These are phyloP conservation scores for Colletotrichum truncatum DNA, from an alignment of 2,329 filamentous ascomycete species.

Conservation along the genomic window DNA sequence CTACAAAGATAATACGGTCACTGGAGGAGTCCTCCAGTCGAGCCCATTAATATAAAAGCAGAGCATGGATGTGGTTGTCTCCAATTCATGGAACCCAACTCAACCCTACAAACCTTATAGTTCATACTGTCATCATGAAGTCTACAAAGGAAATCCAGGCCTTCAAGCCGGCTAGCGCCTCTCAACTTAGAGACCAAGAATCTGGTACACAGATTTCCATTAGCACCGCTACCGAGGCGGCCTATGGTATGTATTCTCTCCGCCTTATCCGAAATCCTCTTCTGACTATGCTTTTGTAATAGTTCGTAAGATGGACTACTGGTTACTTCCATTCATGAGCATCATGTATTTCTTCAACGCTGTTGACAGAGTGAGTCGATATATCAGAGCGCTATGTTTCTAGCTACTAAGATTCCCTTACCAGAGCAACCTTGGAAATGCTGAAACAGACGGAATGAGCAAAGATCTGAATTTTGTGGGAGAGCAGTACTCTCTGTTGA, in stretches of 20 bases:
- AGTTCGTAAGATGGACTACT: constrained; percentile 49
- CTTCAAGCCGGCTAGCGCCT: not conserved
- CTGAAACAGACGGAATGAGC: constrained; percentile 55
- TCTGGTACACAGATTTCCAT: not conserved
- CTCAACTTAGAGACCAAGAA: not conserved
- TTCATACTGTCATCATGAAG: not conserved
- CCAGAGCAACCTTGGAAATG: constrained; percentile 57
- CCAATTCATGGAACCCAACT: not conserved
- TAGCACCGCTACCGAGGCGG: not conserved
- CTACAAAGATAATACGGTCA: no score
- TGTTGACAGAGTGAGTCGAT: constrained; percentile 23
- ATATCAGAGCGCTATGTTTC: not conserved
- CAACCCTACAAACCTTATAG: not conserved
- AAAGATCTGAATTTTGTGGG: constrained; percentile 50
- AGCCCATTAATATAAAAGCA: not conserved
- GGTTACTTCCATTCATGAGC: constrained; percentile 51
- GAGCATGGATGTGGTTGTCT: not conserved
- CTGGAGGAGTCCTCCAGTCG: no score
- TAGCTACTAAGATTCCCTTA: not conserved
- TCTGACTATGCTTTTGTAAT: not conserved
- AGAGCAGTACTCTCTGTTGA: constrained; percentile 52
- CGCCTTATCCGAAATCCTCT: not conserved
- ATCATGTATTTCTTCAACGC: constrained; percentile 42
- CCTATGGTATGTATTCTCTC: constrained; percentile 5
- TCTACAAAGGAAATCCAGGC: not conserved